phyloP scores from a whole-genome alignment of 495 filamentous ascomycete genomes.

The Schizothecium vesticola region DNA sequence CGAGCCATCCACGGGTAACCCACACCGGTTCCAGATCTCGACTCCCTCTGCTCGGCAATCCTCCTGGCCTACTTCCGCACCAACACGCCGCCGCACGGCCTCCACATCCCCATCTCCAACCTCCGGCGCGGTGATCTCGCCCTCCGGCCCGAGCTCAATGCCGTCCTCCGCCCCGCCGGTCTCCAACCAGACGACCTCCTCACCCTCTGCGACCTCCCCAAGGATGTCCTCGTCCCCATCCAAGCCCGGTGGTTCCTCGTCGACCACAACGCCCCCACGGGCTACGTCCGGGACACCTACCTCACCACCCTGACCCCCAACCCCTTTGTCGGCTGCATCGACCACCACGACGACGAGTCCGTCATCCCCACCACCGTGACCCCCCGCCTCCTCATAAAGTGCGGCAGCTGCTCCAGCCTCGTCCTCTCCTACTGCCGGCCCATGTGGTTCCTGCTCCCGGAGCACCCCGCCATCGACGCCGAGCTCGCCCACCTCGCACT shows the following conservation, averaged over 20 bases:
- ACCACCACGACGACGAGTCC: conserved; percentile 85
- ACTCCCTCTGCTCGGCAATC: conserved; percentile 84
- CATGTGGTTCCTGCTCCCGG: conserved; percentile 47
- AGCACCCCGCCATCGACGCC: conserved; percentile 30
- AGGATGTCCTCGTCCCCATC: conserved; percentile 22
- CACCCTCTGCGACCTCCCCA: conserved; percentile 47
- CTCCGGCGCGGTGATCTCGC: conserved; percentile 62
- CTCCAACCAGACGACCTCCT: conserved; percentile 43
- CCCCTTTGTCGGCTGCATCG: conserved; percentile 68
- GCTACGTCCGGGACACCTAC: conserved; percentile 38
- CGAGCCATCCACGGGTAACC: conserved; percentile 1
- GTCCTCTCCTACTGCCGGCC: conserved; percentile 57
- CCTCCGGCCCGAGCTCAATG: conserved; percentile 75
- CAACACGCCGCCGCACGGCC: conserved; percentile 38
- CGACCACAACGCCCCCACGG: conserved; percentile 80
- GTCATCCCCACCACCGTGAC: conserved; percentile 47
- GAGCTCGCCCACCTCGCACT: conserved; percentile 73
- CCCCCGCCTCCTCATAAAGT: conserved; percentile 61
- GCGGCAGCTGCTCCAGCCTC: conserved; percentile 76
- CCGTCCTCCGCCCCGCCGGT: conserved; percentile 42
- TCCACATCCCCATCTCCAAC: conserved; percentile 80
- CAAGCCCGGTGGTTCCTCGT: conserved; percentile 63
- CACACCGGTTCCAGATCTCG: conserved; percentile 59
- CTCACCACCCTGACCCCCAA: conserved; percentile 16
- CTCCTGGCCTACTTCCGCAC: conserved; percentile 77